Evolutionary conservation across 495 filamentous ascomycete species (phyloP).

Genomic region (Hypoxylon lienhwacheense): DNA sequence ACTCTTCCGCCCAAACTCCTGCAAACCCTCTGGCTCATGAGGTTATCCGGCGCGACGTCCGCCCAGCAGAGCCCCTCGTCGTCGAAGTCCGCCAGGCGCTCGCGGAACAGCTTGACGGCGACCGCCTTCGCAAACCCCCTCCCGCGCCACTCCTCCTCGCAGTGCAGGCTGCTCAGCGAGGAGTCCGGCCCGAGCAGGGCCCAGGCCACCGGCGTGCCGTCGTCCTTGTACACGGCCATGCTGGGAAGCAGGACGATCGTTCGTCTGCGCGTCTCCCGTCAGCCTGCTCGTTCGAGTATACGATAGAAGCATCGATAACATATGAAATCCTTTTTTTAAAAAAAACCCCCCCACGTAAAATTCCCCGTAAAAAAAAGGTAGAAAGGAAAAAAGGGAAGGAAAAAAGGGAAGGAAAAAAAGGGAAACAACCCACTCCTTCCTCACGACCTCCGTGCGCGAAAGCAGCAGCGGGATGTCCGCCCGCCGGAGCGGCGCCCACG

Average conservation of each 20-base stretch:
- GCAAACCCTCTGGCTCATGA: conserved; percentile 47
- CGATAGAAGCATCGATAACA: not conserved
- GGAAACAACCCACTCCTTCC: conserved; percentile 41
- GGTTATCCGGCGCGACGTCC: conserved; percentile 47
- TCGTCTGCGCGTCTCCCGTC: conserved; percentile 18
- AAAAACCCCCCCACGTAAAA: too few relatives aligned
- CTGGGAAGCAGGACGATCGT: conserved; percentile 45
- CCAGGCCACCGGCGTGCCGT: conserved; percentile 48
- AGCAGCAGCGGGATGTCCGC: conserved; percentile 43
- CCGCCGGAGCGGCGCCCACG: conserved; percentile 37
- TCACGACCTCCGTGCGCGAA: conserved; percentile 38
- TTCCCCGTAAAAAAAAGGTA: too few relatives aligned
- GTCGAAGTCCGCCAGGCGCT: conserved; percentile 42
- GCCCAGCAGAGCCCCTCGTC: conserved; percentile 47
- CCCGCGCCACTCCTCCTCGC: conserved; percentile 46
- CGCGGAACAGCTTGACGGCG: conserved; percentile 44
- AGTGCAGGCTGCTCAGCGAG: conserved; percentile 33
- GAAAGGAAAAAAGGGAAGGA: not conserved
- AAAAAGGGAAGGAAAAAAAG: conserved; percentile 10
- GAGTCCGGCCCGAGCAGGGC: conserved; percentile 43
- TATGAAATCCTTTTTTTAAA: too few relatives aligned
- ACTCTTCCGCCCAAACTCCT: conserved; percentile 46
- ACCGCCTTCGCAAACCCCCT: conserved; percentile 51
- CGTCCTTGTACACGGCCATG: conserved; percentile 38
- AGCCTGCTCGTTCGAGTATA: not conserved